Conservation (phyloP, 1,139 yeast species). For the Lodderomyces jiufengensis region DNA sequence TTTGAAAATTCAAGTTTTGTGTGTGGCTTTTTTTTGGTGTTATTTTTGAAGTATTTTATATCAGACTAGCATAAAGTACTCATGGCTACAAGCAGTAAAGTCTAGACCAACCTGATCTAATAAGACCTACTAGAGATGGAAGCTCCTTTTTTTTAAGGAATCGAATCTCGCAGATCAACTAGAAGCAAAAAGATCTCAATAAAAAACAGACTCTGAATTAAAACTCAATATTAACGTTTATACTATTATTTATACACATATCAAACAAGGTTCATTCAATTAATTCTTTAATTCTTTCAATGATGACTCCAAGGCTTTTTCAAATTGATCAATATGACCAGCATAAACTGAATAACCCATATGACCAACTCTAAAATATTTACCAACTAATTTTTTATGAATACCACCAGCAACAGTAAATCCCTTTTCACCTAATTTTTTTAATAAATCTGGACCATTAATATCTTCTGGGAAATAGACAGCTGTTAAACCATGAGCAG, state of each 20-base stretch:
- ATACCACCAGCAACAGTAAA: conserved; percentile 89
- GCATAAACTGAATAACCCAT: conserved; percentile 66
- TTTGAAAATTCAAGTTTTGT: too few relatives aligned
- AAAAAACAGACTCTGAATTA: too few relatives aligned
- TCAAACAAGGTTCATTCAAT: neutral
- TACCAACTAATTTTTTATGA: conserved; percentile 73
- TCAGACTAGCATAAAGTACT: too few relatives aligned
- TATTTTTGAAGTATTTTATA: too few relatives aligned
- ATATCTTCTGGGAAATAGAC: conserved; percentile 78
- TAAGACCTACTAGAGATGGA: neutral
- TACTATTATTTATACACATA: neutral
- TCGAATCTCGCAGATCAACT: neutral
- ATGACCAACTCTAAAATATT: conserved; percentile 92
- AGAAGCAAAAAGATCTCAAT: too few relatives aligned
- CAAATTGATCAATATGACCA: conserved; percentile 40
- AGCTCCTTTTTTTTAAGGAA: neutral
- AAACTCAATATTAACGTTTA: too few relatives aligned
- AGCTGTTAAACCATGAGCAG: conserved; percentile 88
- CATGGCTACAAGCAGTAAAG: too few relatives aligned
- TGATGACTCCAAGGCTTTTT: conserved; percentile 35
- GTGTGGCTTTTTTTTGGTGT: too few relatives aligned
- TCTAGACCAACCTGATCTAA: neutral
- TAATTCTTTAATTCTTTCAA: conserved; percentile 28
- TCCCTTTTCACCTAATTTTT: conserved; percentile 58
- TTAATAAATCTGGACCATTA: conserved; percentile 60